Conservation (phyloP, 2,329 filamentous ascomycete genomes). For the Aspergillus ibericus region DNA sequence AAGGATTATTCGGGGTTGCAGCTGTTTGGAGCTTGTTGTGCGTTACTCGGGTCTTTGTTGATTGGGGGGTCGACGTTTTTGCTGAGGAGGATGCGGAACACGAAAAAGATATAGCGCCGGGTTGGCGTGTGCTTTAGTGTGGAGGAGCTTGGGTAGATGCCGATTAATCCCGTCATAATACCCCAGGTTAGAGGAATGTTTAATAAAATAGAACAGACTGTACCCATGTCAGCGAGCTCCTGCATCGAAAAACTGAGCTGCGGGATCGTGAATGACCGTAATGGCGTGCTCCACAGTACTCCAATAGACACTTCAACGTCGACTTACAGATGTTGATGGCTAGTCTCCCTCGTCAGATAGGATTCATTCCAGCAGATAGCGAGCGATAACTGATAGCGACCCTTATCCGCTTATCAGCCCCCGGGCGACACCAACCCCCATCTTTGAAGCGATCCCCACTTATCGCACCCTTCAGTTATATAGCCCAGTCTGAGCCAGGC, state of each 20-base stretch:
- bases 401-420: background rate
- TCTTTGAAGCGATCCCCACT: background rate
- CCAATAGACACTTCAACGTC: too few species aligned
- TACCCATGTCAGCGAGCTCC: background rate
- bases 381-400: background rate
- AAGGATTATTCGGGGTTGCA: conserved; percentile 27
- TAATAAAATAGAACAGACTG: background rate
- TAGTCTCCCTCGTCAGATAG: too few species aligned
- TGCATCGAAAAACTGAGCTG: too few species aligned
- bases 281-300: too few species aligned
- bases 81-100: background rate
- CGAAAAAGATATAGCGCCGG: background rate
- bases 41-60: background rate
- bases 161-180: background rate
- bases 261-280: too few species aligned
- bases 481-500: background rate
- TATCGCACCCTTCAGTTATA: background rate
- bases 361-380: background rate
- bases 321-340: too few species aligned
- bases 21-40: conserved; percentile 20
- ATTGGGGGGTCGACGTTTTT: background rate
- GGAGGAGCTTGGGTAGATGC: too few species aligned
- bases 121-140: too few species aligned
- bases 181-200: background rate
- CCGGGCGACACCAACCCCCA: background rate